These are phyloP conservation scores for Floccularia luteovirens DNA, from an alignment of 768 basidiomycete species.

Conservation along the genomic window DNA sequence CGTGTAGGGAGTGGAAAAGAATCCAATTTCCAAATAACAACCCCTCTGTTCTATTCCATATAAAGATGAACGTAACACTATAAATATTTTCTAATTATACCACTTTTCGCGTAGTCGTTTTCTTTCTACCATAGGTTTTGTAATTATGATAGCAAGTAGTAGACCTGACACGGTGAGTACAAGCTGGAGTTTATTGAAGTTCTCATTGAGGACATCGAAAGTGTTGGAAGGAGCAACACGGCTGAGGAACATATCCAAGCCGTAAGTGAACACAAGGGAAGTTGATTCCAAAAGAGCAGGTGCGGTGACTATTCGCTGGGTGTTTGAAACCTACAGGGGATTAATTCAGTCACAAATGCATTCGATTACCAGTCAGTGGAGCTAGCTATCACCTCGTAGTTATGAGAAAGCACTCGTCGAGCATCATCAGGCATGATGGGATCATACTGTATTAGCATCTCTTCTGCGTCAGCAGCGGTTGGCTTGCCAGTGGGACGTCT, in stretches of 20 bases:
- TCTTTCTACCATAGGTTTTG: conserved; percentile 71
- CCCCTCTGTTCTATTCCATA: too few relatives aligned
- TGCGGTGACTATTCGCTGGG: conserved; percentile 64
- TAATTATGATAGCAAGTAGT: conserved; percentile 67
- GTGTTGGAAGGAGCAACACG: conserved; percentile 81
- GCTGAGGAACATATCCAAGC: conserved; percentile 86
- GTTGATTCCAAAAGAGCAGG: conserved; percentile 90
- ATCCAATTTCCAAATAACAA: too few relatives aligned
- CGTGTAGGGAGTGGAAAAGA: too few relatives aligned
- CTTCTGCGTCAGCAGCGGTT: conserved; percentile 74
- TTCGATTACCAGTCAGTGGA: not conserved
- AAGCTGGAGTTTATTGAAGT: conserved; percentile 90
- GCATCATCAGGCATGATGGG: conserved; percentile 69
- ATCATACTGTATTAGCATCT: conserved; percentile 82
- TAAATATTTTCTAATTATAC: conserved; percentile 61
- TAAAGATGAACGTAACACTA: too few relatives aligned
- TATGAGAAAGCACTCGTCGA: conserved; percentile 40
- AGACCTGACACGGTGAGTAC: conserved; percentile 75
- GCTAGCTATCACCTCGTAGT: conserved; percentile 28
- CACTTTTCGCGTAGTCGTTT: conserved; percentile 65
- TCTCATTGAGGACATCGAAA: conserved; percentile 88
- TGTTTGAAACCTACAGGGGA: conserved; percentile 50
- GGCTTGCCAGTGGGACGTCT: conserved; percentile 73
- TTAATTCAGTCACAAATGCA: not conserved
- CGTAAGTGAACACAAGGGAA: conserved; percentile 78